phyloP scores from a whole-genome alignment of 441 rosid species.

The Metrosideros polymorpha region DNA sequence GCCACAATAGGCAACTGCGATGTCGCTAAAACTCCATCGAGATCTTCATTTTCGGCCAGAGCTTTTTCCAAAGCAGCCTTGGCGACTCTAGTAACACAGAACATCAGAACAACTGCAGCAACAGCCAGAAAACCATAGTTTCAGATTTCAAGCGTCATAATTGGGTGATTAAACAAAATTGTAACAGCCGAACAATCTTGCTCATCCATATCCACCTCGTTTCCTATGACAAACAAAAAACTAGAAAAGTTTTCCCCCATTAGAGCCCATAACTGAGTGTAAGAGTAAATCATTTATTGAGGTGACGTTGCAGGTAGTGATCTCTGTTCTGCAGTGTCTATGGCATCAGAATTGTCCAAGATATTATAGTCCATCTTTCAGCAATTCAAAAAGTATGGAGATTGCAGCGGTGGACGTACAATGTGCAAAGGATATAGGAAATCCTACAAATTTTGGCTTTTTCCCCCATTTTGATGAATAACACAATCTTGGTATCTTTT shows the following conservation, averaged over 20 bases:
- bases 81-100: constrained; percentile 82
- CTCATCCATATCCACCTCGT: background rate
- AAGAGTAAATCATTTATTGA: background rate
- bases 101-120: constrained; percentile 63
- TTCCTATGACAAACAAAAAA: background rate
- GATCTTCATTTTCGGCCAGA: constrained; percentile 72
- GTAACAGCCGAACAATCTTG: background rate
- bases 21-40: constrained; percentile 26
- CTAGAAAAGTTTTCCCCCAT: background rate
- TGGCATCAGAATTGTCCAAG: background rate
- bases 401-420: background rate
- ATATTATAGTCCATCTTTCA: background rate
- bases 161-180: background rate
- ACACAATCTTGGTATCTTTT: background rate
- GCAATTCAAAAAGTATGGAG: background rate
- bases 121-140: background rate
- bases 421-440: background rate
- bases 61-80: constrained; percentile 87
- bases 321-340: background rate
- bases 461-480: background rate
- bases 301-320: background rate
- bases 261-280: background rate
- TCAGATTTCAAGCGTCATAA: background rate
- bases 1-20: constrained; percentile 34
- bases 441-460: background rate